A percentile compares a stretch with the other conserved stretches of the same genome.
These are phyloP conservation scores for Phytopythium helicoides DNA, from an alignment of 352 stramenopile genomes.

Conservation along the genomic window DNA sequence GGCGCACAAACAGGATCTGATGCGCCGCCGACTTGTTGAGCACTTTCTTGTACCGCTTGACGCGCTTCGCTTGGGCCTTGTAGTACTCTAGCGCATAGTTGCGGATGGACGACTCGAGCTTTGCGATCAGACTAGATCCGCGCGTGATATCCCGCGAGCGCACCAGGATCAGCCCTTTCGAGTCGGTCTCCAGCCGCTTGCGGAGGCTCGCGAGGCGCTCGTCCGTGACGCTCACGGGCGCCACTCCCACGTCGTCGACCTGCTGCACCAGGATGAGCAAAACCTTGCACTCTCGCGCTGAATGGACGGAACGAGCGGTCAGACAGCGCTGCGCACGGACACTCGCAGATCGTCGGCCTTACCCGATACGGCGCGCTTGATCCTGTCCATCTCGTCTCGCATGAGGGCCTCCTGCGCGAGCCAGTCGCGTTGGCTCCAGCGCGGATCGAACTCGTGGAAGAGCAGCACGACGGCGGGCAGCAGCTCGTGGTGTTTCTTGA, in stretches of 20 bases:
- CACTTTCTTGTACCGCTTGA: conserved; percentile 87
- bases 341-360: not conserved
- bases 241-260: conserved; percentile 61
- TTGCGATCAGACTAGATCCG: conserved; percentile 53
- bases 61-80: conserved; percentile 83
- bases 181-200: conserved; percentile 67
- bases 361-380: conserved; percentile 57
- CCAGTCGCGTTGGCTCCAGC: conserved; percentile 72
- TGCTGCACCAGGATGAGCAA: conserved; percentile 81
- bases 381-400: conserved; percentile 71
- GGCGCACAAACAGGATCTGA: conserved; percentile 58
- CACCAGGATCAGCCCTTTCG: conserved; percentile 72
- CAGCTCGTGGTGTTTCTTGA: conserved; percentile 87
- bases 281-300: conserved; percentile 71
- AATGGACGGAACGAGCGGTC: not conserved
- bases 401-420: conserved; percentile 61
- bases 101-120: conserved; percentile 70
- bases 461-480: conserved; percentile 77
- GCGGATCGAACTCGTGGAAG: conserved; percentile 84
- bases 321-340: not conserved
- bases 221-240: conserved; percentile 65
- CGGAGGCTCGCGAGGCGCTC: conserved; percentile 70
- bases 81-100: conserved; percentile 87
- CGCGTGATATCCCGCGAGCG: conserved; percentile 60
- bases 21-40: conserved; percentile 57